Conservation (phyloP, 176 grass and related monocot species). For the Oryza punctata region DNA sequence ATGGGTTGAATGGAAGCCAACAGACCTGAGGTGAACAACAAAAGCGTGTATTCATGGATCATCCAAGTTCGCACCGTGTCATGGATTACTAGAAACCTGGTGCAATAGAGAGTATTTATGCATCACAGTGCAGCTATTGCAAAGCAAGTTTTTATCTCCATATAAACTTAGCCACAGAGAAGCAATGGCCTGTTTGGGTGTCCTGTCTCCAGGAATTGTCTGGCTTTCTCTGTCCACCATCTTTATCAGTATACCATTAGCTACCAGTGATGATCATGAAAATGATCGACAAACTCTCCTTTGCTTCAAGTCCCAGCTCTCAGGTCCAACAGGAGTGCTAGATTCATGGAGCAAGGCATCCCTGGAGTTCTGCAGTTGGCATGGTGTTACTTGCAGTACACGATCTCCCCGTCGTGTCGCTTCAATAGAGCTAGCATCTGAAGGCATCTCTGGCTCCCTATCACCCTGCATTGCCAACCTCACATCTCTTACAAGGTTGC, state of each 20-base stretch:
- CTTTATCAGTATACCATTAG: neutral
- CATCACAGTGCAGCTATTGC: neutral
- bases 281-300: slow-evolving; percentile 13
- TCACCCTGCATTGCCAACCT: slow-evolving; percentile 43
- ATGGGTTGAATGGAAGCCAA: no score
- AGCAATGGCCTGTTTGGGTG: neutral
- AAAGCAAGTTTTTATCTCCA: neutral
- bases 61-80: neutral
- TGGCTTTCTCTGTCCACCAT: neutral
- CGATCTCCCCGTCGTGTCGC: neutral
- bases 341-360: slow-evolving; percentile 4
- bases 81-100: neutral
- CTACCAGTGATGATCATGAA: neutral
- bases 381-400: slow-evolving; percentile 33
- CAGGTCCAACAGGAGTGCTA: neutral
- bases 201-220: neutral
- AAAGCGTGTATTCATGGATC: neutral
- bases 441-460: slow-evolving; percentile 26
- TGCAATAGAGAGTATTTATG: neutral
- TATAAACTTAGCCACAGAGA: no score
- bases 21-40: neutral
- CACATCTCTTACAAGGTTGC: slow-evolving; percentile 27
- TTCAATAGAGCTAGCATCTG: slow-evolving; percentile 23
- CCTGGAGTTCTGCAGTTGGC: slow-evolving; percentile 29
- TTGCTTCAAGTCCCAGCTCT: slow-evolving; percentile 35